A percentile compares a stretch with the other conserved stretches of the same genome.
These are phyloP conservation scores for Allantophomopsis cytisporea DNA, from an alignment of 2,329 filamentous ascomycete species.

Conservation along the genomic window DNA sequence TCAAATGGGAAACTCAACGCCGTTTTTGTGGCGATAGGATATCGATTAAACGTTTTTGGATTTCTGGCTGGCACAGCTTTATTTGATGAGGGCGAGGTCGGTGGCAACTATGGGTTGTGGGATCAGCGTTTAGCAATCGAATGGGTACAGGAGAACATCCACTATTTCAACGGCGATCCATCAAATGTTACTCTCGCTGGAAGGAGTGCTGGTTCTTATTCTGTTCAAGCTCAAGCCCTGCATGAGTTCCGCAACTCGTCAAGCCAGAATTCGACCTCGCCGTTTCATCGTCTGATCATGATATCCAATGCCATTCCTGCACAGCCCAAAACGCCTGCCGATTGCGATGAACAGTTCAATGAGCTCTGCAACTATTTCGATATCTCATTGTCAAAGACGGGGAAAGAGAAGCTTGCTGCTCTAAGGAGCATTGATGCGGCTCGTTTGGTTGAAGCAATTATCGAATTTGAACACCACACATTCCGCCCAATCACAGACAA, in stretches of 20 bases:
- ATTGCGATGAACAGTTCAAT: conserved; percentile 26
- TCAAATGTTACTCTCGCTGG: conserved; percentile 29
- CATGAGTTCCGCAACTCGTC: conserved; percentile 18
- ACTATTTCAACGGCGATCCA: conserved; percentile 40
- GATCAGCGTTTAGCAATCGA: conserved; percentile 43
- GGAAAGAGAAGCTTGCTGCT: too few relatives aligned
- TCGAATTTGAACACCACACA: too few relatives aligned
- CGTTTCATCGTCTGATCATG: conserved; percentile 25
- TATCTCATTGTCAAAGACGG: conserved; percentile 8
- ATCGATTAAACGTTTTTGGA: conserved; percentile 22
- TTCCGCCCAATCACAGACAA: too few relatives aligned
- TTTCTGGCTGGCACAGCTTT: conserved; percentile 9
- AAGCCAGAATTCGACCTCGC: conserved; percentile 1
- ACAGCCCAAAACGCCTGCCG: conserved; percentile 24
- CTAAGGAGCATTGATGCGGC: too few relatives aligned
- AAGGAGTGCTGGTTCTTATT: conserved; percentile 28
- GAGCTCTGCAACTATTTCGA: conserved; percentile 23
- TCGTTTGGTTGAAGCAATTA: too few relatives aligned
- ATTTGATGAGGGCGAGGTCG: conserved; percentile 27
- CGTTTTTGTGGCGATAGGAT: conserved; percentile 24
- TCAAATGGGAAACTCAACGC: conserved; percentile 19
- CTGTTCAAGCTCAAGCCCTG: conserved; percentile 25
- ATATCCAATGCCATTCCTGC: conserved; percentile 30
- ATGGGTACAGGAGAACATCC: conserved; percentile 45
- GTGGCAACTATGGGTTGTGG: conserved; percentile 29